phyloP scores from a whole-genome alignment of 805 yeast species.

The Lipomyces spencermartinsiae region DNA sequence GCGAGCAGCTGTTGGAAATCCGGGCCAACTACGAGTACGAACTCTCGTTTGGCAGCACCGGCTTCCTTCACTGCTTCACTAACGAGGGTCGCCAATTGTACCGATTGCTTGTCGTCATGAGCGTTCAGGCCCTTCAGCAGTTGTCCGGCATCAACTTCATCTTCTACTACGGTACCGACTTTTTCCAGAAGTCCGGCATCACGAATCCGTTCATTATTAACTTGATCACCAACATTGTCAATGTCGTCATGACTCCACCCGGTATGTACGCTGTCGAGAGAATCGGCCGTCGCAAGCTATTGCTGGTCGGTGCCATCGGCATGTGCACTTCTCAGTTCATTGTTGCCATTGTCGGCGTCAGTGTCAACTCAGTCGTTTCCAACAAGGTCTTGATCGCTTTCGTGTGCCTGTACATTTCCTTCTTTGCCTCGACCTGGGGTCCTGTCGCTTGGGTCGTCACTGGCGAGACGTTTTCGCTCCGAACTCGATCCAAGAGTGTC shows the following conservation, averaged over 20 bases:
- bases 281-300: slow-evolving; percentile 76
- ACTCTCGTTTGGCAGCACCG: slow-evolving; percentile 36
- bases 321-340: slow-evolving; percentile 71
- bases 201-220: slow-evolving; percentile 72
- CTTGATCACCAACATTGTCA: slow-evolving; percentile 79
- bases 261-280: slow-evolving; percentile 80
- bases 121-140: slow-evolving; percentile 82
- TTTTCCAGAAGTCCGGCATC: slow-evolving; percentile 72
- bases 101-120: slow-evolving; percentile 63
- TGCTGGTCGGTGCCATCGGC: slow-evolving; percentile 75
- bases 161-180: slow-evolving; percentile 85
- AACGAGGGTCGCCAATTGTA: slow-evolving; percentile 42
- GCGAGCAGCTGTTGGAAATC: slow-evolving; percentile 57
- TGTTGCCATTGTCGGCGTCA: slow-evolving; percentile 69
- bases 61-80: slow-evolving; percentile 37
- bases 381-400: slow-evolving; percentile 58
- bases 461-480: slow-evolving; percentile 71
- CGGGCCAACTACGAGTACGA: slow-evolving; percentile 54
- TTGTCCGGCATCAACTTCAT: slow-evolving; percentile 89
- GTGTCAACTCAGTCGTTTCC: slow-evolving; percentile 50
- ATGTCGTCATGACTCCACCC: slow-evolving; percentile 80
- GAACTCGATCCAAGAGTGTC: slow-evolving; percentile 75
- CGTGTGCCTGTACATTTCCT: slow-evolving; percentile 67
- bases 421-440: slow-evolving; percentile 86
- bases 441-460: slow-evolving; percentile 74